phyloP scores from a whole-genome alignment of 2,329 filamentous ascomycete species.

The Nannizziopsis barbatae region DNA sequence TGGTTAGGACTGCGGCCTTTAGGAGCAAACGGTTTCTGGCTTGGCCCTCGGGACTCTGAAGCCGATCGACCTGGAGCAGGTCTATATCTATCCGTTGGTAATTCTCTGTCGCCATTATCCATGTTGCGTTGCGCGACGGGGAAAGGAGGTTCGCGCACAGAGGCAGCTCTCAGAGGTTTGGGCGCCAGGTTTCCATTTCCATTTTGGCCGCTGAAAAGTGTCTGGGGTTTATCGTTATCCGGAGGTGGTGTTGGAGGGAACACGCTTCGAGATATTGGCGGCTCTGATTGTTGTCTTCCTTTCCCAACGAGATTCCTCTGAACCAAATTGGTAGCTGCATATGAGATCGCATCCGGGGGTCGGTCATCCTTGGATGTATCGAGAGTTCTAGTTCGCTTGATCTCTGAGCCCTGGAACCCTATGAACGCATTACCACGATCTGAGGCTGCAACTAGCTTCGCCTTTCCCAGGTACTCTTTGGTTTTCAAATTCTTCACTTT shows the following conservation, averaged over 20 bases:
- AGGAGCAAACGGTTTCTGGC: conserved; percentile 23
- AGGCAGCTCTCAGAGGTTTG: conserved; percentile 39
- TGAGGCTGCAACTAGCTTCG: conserved; percentile 79
- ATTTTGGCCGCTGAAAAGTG: conserved; percentile 17
- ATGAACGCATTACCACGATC: conserved; percentile 71
- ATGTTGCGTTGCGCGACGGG: conserved; percentile 13
- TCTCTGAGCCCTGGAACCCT: conserved; percentile 68
- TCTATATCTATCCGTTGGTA: conserved; percentile 30
- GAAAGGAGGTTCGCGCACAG: conserved; percentile 39
- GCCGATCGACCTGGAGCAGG: conserved; percentile 41
- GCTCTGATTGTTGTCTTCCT: conserved; percentile 69
- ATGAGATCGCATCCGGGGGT: conserved; percentile 73
- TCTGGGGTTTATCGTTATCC: conserved; percentile 57
- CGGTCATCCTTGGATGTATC: conserved; percentile 54
- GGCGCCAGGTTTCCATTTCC: conserved; percentile 22
- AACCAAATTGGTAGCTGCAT: conserved; percentile 83
- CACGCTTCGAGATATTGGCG: conserved; percentile 63
- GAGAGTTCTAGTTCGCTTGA: conserved; percentile 40
- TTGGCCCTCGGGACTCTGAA: conserved; percentile 41
- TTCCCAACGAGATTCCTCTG: conserved; percentile 71
- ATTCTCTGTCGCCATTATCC: conserved; percentile 13
- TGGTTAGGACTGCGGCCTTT: conserved; percentile 21
- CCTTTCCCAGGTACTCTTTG: conserved; percentile 94
- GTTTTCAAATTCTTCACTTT: conserved; percentile 98
- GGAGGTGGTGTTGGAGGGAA: conserved; percentile 98